Percentiles rank a stretch among this genome's conserved stretches.
These are phyloP conservation scores for Murraya koenigii DNA, from an alignment of 345 rosid genomes.

Conservation along the genomic window DNA sequence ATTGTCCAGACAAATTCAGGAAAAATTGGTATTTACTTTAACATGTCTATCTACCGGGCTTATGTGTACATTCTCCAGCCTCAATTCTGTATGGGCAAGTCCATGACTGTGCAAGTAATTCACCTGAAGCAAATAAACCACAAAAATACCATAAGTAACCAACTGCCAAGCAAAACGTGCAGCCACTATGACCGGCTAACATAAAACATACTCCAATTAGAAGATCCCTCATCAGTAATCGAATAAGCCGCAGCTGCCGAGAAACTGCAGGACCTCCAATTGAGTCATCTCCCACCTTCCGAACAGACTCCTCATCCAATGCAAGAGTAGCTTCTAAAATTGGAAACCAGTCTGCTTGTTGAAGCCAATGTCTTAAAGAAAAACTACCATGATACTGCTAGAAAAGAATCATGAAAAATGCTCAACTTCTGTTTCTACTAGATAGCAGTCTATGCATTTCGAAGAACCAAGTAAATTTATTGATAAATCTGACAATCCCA, in stretches of 20 bases:
- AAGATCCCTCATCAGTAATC: constrained; percentile 85
- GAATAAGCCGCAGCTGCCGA: constrained; percentile 73
- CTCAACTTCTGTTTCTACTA: neutral
- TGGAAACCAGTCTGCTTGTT: constrained; percentile 94
- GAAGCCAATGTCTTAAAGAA: constrained; percentile 95
- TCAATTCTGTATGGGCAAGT: constrained; percentile 94
- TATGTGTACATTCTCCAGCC: constrained; percentile 92
- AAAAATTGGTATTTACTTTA: constrained; percentile 45
- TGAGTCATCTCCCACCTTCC: constrained; percentile 88
- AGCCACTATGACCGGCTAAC: neutral
- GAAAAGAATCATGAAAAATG: neutral
- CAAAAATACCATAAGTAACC: constrained; percentile 14
- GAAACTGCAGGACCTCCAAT: constrained; percentile 97
- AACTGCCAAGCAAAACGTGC: neutral
- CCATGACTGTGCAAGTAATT: constrained; percentile 98
- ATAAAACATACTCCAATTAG: constrained; percentile 77
- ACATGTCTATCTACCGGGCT: constrained; percentile 96
- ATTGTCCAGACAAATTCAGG: neutral
- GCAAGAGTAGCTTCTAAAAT: constrained; percentile 92
- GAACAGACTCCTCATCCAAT: constrained; percentile 84
- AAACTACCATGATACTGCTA: constrained; percentile 90
- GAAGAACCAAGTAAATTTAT: neutral
- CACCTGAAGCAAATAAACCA: constrained; percentile 48
- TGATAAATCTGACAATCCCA: neutral
- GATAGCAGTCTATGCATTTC: neutral